Base-by-base conservation (phyloP, 371 early-diverging fungal genomes). In the Lichtheimia ornata region DNA sequence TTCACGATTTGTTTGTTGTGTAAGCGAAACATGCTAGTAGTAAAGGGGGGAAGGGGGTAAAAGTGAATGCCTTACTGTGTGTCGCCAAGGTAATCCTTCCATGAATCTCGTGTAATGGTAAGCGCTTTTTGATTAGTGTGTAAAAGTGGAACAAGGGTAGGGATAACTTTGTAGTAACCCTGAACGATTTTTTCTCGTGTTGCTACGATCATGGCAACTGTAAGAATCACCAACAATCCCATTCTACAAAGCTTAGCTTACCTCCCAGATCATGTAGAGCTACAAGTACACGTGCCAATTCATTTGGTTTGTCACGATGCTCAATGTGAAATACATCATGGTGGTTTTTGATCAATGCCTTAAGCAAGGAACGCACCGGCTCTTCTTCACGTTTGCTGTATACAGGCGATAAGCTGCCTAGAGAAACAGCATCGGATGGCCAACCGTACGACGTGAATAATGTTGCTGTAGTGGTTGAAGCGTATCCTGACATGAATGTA, bases 311-410 rank as follows among this genome's bases (percentile, higher is more conserved):
- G 58, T 77, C 73, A 44, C 73, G 63, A 50, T 61, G 55, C 61
- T 77, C 74, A 69, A 77, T 77, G 20, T 60, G 62, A 63, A 67
- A 77, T 4, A 72, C 42, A 24, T 54, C 28, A 53, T 77, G 77
- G 27, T 59, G 55, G 5, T 63, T 53, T 7, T 63, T 44, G 20
- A 67, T 53, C n/a, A 67, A n/a, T n/a, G 60, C 22, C 20, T 52
- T 25, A 17, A 59, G 52, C 18, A 59, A 52, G n/a, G 47, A 47
- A 47, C 50, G 49, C 20, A 35, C 35, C 9, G 35, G 35, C 35
- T 35, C 35, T 35, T 35, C 35, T 35, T 35, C 35, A 35, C 35
- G 35, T 11, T 35, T 35, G 35, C 11, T 35, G 11, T 35, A 35
- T 11, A 35, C 35, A 35, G 35, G 11, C 11, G 11, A 35, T 35